A percentile compares a stretch with the other conserved stretches of the same genome.
Evolutionary conservation across 78 protist species (phyloP).

Genomic region (Cavenderia fasciculata): DNA sequence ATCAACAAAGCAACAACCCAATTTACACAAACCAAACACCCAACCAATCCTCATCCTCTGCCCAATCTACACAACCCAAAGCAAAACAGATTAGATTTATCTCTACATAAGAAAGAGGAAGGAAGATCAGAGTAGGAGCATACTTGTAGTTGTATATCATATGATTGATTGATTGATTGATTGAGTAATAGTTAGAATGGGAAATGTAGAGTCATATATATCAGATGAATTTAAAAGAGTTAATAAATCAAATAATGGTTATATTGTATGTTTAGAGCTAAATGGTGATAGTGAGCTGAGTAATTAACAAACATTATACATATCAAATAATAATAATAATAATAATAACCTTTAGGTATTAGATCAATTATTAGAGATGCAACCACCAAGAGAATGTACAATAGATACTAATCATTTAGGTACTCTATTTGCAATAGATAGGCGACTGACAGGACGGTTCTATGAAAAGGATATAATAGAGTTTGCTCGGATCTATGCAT

Average conservation of each 20-base stretch:
- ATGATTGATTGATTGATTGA: no score
- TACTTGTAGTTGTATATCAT: no score
- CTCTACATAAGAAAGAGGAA: no score
- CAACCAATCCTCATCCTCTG: no score
- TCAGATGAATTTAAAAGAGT: constrained; percentile 33
- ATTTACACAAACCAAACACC: no score
- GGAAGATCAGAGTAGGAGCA: no score
- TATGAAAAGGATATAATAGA: constrained; percentile 63
- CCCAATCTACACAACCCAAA: no score
- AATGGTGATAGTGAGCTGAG: neutral
- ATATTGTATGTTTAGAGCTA: neutral
- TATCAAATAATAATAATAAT: neutral
- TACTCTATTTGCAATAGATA: constrained; percentile 76
- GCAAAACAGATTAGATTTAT: no score
- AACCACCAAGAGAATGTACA: constrained; percentile 68
- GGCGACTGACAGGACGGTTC: constrained; percentile 44
- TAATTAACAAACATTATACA: neutral
- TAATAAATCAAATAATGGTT: neutral
- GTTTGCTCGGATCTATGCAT: constrained; percentile 59
- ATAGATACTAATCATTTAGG: constrained; percentile 69
- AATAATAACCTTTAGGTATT: neutral
- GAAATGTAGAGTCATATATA: constrained; percentile 10
- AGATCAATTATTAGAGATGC: constrained; percentile 56
- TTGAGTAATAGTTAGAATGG: no score
- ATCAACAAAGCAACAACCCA: no score